Percentiles rank a stretch among this genome's conserved stretches.
Conservation (phyloP, 768 basidiomycete species). For the Lactarius deliciosus region DNA sequence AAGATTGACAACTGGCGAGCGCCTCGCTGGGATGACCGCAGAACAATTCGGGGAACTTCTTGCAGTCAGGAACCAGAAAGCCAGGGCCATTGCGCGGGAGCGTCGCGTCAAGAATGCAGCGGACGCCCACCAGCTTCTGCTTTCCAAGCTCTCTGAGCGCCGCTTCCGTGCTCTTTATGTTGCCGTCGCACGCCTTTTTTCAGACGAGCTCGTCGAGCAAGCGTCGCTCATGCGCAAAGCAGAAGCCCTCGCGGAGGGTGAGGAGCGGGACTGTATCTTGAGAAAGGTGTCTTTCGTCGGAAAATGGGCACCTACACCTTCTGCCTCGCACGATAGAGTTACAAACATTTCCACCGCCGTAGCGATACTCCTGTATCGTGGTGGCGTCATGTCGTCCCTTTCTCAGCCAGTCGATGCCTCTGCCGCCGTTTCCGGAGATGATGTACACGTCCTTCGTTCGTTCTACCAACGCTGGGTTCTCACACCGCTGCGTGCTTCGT, state of each 20-base stretch:
- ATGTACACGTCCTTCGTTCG: slow-evolving; percentile 50
- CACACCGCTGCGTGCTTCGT: slow-evolving; percentile 50
- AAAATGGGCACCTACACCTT: slow-evolving; percentile 72
- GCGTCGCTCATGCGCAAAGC: slow-evolving; percentile 41
- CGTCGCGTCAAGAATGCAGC: slow-evolving; percentile 32
- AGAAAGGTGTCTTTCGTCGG: slow-evolving; percentile 54
- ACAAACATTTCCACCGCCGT: slow-evolving; percentile 69
- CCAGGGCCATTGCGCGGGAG: slow-evolving; percentile 25
- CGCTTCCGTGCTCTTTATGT: slow-evolving; percentile 65
- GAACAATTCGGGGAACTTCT: neutral
- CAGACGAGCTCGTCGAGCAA: slow-evolving; percentile 51
- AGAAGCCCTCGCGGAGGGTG: slow-evolving; percentile 37
- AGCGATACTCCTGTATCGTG: slow-evolving; percentile 48
- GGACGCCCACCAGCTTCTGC: slow-evolving; percentile 40
- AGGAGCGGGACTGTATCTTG: slow-evolving; percentile 35
- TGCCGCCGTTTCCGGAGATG: slow-evolving; percentile 38
- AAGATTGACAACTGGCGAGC: slow-evolving; percentile 10
- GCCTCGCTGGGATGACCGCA: slow-evolving; percentile 32
- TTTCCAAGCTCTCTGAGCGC: slow-evolving; percentile 44
- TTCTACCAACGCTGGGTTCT: slow-evolving; percentile 61
- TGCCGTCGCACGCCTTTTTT: slow-evolving; percentile 59
- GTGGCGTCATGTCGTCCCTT: slow-evolving; percentile 32
- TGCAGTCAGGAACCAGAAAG: slow-evolving; percentile 22
- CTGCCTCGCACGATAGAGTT: slow-evolving; percentile 56
- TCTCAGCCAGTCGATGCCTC: slow-evolving; percentile 27